Conservation (phyloP, 2,329 filamentous ascomycete genomes). For the Botryotinia convoluta region DNA sequence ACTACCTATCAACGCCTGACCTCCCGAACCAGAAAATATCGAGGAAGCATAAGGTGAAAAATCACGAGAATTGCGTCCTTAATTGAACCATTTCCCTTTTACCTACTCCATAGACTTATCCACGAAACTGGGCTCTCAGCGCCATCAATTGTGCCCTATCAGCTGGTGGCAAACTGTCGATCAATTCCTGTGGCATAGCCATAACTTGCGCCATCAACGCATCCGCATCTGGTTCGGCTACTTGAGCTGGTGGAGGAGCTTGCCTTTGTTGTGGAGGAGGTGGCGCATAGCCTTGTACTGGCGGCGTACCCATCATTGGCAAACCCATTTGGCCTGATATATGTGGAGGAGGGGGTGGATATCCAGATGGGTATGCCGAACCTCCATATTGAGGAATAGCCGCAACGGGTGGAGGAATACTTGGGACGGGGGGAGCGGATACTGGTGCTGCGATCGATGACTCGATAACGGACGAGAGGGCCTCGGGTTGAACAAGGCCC, state of each 20-base stretch:
- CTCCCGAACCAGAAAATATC: not conserved
- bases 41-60: not conserved
- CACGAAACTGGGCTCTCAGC: conserved; percentile 50
- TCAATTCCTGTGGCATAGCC: conserved; percentile 73
- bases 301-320: conserved; percentile 45
- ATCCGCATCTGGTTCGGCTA: conserved; percentile 58
- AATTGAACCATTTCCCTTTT: not conserved
- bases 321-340: conserved; percentile 40
- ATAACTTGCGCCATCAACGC: conserved; percentile 79
- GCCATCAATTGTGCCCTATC: conserved; percentile 78
- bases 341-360: conserved; percentile 42
- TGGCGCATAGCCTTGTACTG: conserved; percentile 42
- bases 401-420: conserved; percentile 33
- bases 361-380: conserved; percentile 39
- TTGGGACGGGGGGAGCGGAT: conserved; percentile 40
- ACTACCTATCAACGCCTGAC: conserved; percentile 8
- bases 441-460: conserved; percentile 43
- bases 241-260: conserved; percentile 42
- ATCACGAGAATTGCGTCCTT: not conserved
- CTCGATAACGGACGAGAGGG: conserved; percentile 79
- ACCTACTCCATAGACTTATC: not conserved
- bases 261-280: conserved; percentile 28
- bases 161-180: conserved; percentile 73
- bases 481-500: conserved; percentile 82
- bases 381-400: conserved; percentile 38